Conservation (phyloP, 306 rosid species). For the Dalbergia oliveri region DNA sequence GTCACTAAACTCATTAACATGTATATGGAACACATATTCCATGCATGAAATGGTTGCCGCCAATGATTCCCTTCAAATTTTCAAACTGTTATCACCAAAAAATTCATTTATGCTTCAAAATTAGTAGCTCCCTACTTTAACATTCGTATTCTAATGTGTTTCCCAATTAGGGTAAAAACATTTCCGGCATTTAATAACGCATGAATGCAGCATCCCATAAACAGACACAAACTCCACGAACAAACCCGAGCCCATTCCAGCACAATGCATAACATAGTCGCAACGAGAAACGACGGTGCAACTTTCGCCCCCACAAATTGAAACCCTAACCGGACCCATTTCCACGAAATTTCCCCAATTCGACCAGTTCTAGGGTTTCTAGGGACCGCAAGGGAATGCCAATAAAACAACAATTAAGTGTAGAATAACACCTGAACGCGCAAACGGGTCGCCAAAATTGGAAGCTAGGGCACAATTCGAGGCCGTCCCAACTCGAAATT, state of each 20-base stretch:
- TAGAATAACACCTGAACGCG: conserved; percentile 69
- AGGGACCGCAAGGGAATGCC: conserved; percentile 37
- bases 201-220: conserved; percentile 42
- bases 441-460: conserved; percentile 50
- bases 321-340: conserved; percentile 64
- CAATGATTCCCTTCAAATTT: conserved; percentile 55
- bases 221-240: conserved; percentile 42
- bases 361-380: conserved; percentile 87
- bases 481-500: conserved; percentile 48
- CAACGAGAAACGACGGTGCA: conserved; percentile 32
- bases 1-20: conserved; percentile 25
- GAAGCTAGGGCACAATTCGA: conserved; percentile 64
- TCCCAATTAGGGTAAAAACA: conserved; percentile 41
- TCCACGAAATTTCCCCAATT: conserved; percentile 54
- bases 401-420: conserved; percentile 52
- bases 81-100: conserved; percentile 31
- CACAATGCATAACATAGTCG: conserved; percentile 70
- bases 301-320: conserved; percentile 46
- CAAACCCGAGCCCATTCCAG: conserved; percentile 51
- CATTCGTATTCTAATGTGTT: conserved; percentile 43
- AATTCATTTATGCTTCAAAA: conserved; percentile 45
- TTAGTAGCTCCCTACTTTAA: conserved; percentile 48
- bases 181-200: conserved; percentile 50
- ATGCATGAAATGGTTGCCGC: conserved; percentile 57
- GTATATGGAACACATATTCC: conserved; percentile 46